Conservation (phyloP, 176 grass and related monocot genomes). For the Zea luxurians region DNA sequence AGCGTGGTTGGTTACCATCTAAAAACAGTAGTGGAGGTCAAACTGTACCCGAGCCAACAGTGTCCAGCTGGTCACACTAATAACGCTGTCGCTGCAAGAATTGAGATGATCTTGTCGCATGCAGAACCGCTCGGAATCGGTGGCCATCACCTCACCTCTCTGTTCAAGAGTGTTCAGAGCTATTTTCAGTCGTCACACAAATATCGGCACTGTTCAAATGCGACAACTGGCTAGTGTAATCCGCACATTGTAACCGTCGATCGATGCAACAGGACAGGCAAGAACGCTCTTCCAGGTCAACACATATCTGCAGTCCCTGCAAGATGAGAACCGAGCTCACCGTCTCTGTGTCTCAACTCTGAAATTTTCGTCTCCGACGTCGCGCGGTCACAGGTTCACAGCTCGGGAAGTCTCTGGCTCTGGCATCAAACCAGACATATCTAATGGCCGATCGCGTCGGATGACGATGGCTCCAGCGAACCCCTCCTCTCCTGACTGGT, state of each 20-base stretch:
- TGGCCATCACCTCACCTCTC: background rate
- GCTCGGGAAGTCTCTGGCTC: background rate
- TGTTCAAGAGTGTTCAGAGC: too few species aligned
- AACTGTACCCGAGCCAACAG: background rate
- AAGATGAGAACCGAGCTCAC: background rate
- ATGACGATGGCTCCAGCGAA: background rate
- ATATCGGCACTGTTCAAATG: too few species aligned
- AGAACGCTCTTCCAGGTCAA: background rate
- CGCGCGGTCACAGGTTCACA: background rate
- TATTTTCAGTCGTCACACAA: background rate
- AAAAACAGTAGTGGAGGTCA: background rate
- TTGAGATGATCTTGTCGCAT: background rate
- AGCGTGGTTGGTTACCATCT: too few species aligned
- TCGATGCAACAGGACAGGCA: background rate
- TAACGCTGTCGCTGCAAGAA: background rate
- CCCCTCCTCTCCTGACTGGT: background rate
- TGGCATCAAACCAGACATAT: background rate
- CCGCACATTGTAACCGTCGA: background rate
- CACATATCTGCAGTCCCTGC: background rate
- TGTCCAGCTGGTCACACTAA: background rate
- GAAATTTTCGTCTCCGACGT: background rate
- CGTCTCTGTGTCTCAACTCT: background rate
- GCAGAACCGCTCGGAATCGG: background rate
- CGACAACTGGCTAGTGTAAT: background rate
- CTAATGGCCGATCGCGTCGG: background rate